Evolutionary conservation across 352 stramenopile genomes (phyloP).

Genomic region (Pythium guiyangense): DNA sequence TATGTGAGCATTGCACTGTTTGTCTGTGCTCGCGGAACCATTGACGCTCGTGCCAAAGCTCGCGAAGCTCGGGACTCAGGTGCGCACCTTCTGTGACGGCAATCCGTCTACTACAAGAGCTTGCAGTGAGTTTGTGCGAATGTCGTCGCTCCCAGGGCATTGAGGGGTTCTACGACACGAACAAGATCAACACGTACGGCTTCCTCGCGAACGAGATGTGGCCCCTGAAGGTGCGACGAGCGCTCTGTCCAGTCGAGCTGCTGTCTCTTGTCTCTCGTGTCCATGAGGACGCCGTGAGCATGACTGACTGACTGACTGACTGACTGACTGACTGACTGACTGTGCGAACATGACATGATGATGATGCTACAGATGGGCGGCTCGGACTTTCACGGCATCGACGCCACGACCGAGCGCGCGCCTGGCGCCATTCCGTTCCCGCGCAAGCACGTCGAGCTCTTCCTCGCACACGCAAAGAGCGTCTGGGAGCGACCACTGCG

Average conservation of each 20-base stretch:
- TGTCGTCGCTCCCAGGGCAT: slow-evolving; percentile 37
- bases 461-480: slow-evolving; percentile 61
- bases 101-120: background rate
- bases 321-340: too few species aligned
- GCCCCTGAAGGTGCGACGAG: slow-evolving; percentile 60
- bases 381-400: too few species aligned
- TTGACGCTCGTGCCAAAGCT: slow-evolving; percentile 65
- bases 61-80: slow-evolving; percentile 70
- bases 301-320: too few species aligned
- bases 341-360: too few species aligned
- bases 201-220: slow-evolving; percentile 63
- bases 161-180: slow-evolving; percentile 76
- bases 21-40: slow-evolving; percentile 34
- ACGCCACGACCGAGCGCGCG: slow-evolving; percentile 56
- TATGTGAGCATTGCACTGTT: too few species aligned
- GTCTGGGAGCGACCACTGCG: slow-evolving; percentile 66
- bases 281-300: too few species aligned
- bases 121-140: background rate
- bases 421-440: slow-evolving; percentile 78
- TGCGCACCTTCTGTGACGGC: slow-evolving; percentile 12
- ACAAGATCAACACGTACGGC: slow-evolving; percentile 83
- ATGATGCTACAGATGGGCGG: too few species aligned
- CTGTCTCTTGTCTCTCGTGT: too few species aligned
- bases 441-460: slow-evolving; percentile 58
- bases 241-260: slow-evolving; percentile 64